Evolutionary conservation across 1,284 basidiomycete species (phyloP).

Genomic region (Moesziomyces globuligerus): DNA sequence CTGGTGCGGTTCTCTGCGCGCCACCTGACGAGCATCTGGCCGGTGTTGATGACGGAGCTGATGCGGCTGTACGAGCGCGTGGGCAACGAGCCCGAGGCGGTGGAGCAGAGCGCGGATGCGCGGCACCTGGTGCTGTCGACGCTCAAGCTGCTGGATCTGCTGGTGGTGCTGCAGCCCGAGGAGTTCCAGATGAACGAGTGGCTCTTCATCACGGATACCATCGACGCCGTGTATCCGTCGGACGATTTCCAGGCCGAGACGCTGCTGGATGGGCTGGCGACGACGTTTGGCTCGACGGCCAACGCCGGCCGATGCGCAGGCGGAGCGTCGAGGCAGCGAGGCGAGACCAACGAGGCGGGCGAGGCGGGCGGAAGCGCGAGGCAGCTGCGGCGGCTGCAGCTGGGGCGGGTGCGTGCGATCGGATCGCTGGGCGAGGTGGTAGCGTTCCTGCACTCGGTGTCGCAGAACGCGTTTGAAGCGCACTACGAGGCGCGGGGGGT

Average conservation of each 20-base stretch:
- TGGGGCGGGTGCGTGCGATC: constrained; percentile 13
- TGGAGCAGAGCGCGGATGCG: constrained; percentile 78
- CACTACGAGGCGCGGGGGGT: constrained; percentile 21
- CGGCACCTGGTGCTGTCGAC: constrained; percentile 84
- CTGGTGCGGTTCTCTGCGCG: constrained; percentile 90
- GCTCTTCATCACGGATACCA: constrained; percentile 98
- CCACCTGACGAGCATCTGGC: constrained; percentile 95
- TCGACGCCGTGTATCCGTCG: constrained; percentile 89
- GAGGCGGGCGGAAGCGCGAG: too few species aligned
- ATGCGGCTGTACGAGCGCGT: constrained; percentile 73
- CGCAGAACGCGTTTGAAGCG: constrained; percentile 37
- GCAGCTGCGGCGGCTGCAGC: constrained; percentile 7
- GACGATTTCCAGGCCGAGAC: constrained; percentile 84
- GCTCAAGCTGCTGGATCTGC: constrained; percentile 90
- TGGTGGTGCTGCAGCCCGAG: constrained; percentile 90
- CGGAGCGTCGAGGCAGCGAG: too few species aligned
- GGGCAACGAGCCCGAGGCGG: constrained; percentile 70
- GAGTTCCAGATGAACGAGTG: constrained; percentile 99
- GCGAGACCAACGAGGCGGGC: too few species aligned
- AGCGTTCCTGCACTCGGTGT: constrained; percentile 30
- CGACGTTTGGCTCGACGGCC: constrained; percentile 67
- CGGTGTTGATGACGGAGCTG: constrained; percentile 91
- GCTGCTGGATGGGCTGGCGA: constrained; percentile 89
- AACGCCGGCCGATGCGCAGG: neutral
- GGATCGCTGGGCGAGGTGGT: constrained; percentile 22